A percentile compares a stretch with the other conserved stretches of the same genome.
Conservation (phyloP, 768 basidiomycete species). For the Mycena leptocephala region DNA sequence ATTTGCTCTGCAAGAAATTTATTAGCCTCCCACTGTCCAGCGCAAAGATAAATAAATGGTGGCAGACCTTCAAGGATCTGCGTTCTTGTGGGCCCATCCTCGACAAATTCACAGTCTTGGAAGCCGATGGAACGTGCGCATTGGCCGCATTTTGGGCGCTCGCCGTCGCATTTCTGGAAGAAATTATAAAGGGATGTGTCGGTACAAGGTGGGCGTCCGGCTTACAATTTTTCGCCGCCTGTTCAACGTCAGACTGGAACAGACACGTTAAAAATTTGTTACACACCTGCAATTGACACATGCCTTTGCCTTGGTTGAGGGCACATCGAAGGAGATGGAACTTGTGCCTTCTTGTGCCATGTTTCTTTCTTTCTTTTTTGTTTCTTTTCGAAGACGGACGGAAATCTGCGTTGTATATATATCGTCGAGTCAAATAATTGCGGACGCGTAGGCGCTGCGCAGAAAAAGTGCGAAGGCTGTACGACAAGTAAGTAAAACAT, state of each 20-base stretch:
- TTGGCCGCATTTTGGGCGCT: slow-evolving; percentile 32
- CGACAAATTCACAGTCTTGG: slow-evolving; percentile 35
- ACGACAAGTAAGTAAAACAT: too few relatives aligned
- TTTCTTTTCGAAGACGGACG: too few relatives aligned
- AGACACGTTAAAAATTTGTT: too few relatives aligned
- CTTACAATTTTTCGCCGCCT: slow-evolving; percentile 26
- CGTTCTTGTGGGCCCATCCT: slow-evolving; percentile 30
- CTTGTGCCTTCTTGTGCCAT: too few relatives aligned
- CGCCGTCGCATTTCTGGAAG: slow-evolving; percentile 37
- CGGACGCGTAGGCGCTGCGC: too few relatives aligned
- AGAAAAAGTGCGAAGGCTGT: too few relatives aligned
- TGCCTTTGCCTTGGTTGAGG: too few relatives aligned
- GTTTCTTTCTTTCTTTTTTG: too few relatives aligned
- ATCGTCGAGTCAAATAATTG: too few relatives aligned
- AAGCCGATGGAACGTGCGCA: slow-evolving; percentile 29
- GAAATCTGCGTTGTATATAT: too few relatives aligned
- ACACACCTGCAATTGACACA: too few relatives aligned
- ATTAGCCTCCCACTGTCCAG: neutral
- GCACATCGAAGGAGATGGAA: too few relatives aligned
- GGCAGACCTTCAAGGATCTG: slow-evolving; percentile 22
- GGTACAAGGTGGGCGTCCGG: neutral
- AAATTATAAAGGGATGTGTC: neutral
- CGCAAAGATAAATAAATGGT: neutral
- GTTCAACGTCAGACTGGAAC: neutral
- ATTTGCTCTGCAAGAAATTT: slow-evolving; percentile 48